These are phyloP conservation scores for Cubamyces sp. DNA, from an alignment of 768 basidiomycete genomes.

Conservation along the genomic window DNA sequence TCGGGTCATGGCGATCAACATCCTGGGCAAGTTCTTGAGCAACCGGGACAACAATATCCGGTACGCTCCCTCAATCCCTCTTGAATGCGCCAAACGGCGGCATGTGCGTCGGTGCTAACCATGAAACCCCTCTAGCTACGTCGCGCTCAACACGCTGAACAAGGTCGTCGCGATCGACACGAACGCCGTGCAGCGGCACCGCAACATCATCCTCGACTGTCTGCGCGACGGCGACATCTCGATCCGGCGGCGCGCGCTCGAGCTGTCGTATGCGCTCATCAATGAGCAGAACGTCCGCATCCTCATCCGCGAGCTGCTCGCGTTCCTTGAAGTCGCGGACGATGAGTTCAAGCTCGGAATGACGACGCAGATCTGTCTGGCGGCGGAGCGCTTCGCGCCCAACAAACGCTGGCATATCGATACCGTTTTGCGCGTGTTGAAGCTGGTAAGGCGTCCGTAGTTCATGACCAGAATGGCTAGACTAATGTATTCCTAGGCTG, in stretches of 20 bases:
- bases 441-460: constrained; percentile 62
- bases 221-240: constrained; percentile 99
- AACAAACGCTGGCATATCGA: constrained; percentile 99
- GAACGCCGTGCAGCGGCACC: constrained; percentile 96
- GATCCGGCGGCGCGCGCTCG: constrained; percentile 93
- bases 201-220: constrained; percentile 98
- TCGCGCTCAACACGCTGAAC: constrained; percentile 96
- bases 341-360: constrained; percentile 98
- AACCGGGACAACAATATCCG: constrained; percentile 99
- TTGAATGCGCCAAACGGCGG: background rate
- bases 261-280: constrained; percentile 95
- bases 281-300: constrained; percentile 94
- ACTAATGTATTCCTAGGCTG: constrained; percentile 60
- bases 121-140: constrained; percentile 65
- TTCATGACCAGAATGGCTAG: background rate
- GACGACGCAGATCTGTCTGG: constrained; percentile 96
- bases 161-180: constrained; percentile 98
- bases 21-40: constrained; percentile 95
- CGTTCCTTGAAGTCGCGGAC: constrained; percentile 97
- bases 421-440: constrained; percentile 89
- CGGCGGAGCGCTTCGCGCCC: constrained; percentile 95
- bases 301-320: constrained; percentile 88
- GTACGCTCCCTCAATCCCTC: constrained; percentile 47
- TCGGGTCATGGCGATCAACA: constrained; percentile 99
- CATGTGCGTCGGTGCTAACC: background rate